These are phyloP conservation scores for Spatholobus suberectus DNA, from an alignment of 306 rosid genomes.

Conservation along the genomic window DNA sequence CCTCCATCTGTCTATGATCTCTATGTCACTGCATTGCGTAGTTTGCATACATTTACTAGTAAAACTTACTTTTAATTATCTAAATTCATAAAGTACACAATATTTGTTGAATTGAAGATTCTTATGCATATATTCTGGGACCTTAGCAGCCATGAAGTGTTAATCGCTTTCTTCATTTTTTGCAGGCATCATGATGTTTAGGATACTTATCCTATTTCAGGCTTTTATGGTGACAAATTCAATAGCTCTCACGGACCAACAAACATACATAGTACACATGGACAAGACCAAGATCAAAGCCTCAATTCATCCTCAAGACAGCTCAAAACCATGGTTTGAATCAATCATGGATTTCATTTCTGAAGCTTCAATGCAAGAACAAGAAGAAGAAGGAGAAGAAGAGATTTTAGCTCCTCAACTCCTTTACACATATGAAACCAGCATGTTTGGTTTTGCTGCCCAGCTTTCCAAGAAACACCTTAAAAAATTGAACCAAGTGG, in stretches of 20 bases:
- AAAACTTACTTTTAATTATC: conserved; percentile 9
- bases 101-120: not conserved
- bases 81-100: not conserved
- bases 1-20: not conserved
- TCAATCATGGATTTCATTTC: conserved; percentile 55
- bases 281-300: conserved; percentile 58
- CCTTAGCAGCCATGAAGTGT: conserved; percentile 23
- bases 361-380: conserved; percentile 42
- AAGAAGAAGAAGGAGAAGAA: conserved; percentile 20
- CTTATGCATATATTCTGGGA: conserved; percentile 7
- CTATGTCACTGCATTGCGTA: conserved; percentile 30
- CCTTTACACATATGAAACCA: conserved; percentile 63
- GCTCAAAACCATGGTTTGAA: conserved; percentile 55
- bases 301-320: conserved; percentile 45
- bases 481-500: conserved; percentile 46
- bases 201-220: conserved; percentile 48
- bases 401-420: conserved; percentile 47
- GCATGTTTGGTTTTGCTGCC: conserved; percentile 71
- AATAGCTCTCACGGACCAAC: conserved; percentile 45
- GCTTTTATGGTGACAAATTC: conserved; percentile 49
- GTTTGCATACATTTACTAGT: not conserved
- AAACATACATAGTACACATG: conserved; percentile 72
- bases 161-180: not conserved
- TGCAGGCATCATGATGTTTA: conserved; percentile 55
- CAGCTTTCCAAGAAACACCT: conserved; percentile 57